These are phyloP conservation scores for Pleurotus ostreatus DNA, from an alignment of 768 basidiomycete genomes.

Conservation along the genomic window DNA sequence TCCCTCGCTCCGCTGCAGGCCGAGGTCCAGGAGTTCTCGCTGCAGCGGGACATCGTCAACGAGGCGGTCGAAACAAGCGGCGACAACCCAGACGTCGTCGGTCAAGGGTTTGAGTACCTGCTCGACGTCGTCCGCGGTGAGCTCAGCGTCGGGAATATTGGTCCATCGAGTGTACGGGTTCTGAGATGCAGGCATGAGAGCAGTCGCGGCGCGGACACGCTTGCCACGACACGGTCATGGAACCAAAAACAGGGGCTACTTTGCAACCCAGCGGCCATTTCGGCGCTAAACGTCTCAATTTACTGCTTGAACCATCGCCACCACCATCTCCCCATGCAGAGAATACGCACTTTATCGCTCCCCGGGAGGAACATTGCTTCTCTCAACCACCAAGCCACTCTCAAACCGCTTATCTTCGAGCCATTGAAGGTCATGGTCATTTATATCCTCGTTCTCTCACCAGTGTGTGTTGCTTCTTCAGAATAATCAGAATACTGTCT, in stretches of 20 bases:
- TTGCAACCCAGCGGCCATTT: not conserved
- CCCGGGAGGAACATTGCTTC: not conserved
- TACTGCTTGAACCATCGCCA: not conserved
- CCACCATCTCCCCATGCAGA: too few relatives aligned
- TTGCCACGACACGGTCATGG: not conserved
- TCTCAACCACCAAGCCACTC: not conserved
- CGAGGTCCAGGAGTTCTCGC: conserved; percentile 55
- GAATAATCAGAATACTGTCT: too few relatives aligned
- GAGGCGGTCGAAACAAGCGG: conserved; percentile 69
- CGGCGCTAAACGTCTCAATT: not conserved
- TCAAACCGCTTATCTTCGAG: not conserved
- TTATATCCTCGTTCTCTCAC: too few relatives aligned
- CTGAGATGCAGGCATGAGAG: conserved; percentile 26
- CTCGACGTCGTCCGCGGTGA: conserved; percentile 47
- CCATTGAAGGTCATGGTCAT: too few relatives aligned
- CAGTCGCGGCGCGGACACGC: not conserved
- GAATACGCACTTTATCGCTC: too few relatives aligned
- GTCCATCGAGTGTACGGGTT: conserved; percentile 52
- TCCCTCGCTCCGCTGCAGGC: conserved; percentile 52
- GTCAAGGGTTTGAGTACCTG: conserved; percentile 44
- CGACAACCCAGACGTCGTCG: conserved; percentile 75
- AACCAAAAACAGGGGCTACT: not conserved
- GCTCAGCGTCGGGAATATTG: conserved; percentile 48
- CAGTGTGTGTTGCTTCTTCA: too few relatives aligned
- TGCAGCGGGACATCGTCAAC: conserved; percentile 55